Conservation (phyloP, 129 eudicot genomes). For the Cynara cardunculus region DNA sequence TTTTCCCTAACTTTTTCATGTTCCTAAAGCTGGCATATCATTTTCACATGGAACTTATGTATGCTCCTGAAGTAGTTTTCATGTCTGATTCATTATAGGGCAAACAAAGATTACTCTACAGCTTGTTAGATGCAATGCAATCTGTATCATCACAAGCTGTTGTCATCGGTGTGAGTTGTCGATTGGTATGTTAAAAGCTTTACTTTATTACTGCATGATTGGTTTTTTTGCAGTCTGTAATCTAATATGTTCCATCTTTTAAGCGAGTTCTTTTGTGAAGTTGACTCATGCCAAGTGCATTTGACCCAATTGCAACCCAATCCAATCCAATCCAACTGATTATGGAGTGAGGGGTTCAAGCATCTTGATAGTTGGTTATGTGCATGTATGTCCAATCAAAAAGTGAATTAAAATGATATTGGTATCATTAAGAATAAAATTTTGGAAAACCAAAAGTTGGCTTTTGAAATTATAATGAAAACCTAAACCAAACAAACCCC, state of each 20-base stretch:
- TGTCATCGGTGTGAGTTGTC: conserved; percentile 91
- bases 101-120: conserved; percentile 83
- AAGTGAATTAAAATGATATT: too few relatives aligned
- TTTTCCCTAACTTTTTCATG: not conserved
- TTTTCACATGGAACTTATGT: not conserved
- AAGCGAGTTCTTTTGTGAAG: too few relatives aligned
- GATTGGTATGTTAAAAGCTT: conserved; percentile 56
- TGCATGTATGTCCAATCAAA: too few relatives aligned
- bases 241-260: not conserved
- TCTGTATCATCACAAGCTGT: conserved; percentile 96
- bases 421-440: too few relatives aligned
- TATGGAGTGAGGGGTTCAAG: too few relatives aligned
- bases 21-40: not conserved
- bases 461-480: too few relatives aligned
- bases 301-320: too few relatives aligned
- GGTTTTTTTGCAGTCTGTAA: not conserved
- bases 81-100: conserved; percentile 48
- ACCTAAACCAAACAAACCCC: too few relatives aligned
- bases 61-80: not conserved
- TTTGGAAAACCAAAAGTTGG: too few relatives aligned
- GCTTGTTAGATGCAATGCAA: conserved; percentile 24
- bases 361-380: too few relatives aligned
- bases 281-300: too few relatives aligned
- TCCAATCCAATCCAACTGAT: too few relatives aligned
- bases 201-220: not conserved